Base-by-base conservation (phyloP, 2,329 filamentous ascomycete species). In the Cordyceps cicadae region DNA sequence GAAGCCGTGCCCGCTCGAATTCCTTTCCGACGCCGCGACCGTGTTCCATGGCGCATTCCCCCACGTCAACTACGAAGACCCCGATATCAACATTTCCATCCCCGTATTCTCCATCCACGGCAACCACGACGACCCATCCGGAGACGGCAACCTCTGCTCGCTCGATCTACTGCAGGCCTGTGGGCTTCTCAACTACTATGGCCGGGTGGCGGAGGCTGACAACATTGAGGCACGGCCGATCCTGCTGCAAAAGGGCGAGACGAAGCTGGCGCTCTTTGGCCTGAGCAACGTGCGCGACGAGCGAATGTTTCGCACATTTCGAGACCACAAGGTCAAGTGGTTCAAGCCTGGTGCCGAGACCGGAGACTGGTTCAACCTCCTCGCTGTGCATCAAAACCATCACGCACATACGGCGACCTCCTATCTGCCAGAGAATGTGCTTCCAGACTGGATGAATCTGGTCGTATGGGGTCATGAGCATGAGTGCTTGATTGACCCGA, bases 81-180 rank as follows among this genome's bases (percentile, higher is more conserved):
- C 90, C 26, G 91, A 99, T 68, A 97, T 99, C 74, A 99, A 99
- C 69, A 86, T 99, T 63, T 90, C 92, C 1, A 97, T 97, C 60
- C 94, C 94, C 0, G 92, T 99, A 32, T 99, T 99, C 71, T 96
- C 93, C 0, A 99, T 99, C 46, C 95, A 99, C 68, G 94, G 94
- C 51, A 99, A 99, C 69, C 94, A 99, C 71, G 94, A 99, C 70
- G 94, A 99, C 70, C 94, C 94, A 0, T 95, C 92, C n/a, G 94
- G 94, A 11, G 92, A 97, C 68, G 94, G 92, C 12, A 90, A 96
- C 71, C 87, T 88, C 65, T 95, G 94, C 64, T 92, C 93, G 0
- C 81, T 99, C 12, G 94, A 99, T 71, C 76, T 99, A 17, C 81
- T 99, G 4, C 92, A 97, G 71, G 88, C 94, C 1, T 91, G 92